Evolutionary conservation across 257 asterid species (phyloP).

Genomic region (Solanum etuberosum): DNA sequence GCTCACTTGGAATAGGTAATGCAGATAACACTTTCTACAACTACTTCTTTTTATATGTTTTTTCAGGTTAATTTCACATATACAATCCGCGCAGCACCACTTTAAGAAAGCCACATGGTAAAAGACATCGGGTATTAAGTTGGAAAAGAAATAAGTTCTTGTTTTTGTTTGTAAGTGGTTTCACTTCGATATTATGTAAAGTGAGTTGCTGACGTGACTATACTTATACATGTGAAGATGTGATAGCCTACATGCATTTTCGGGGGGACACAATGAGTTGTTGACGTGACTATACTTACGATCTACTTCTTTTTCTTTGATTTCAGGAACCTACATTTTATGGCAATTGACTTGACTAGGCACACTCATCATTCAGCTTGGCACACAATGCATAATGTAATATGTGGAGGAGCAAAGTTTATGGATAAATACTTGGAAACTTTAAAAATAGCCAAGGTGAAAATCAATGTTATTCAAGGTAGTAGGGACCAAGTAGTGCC

Average conservation of each 20-base stretch:
- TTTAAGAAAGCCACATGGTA: not conserved
- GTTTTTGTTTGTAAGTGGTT: not conserved
- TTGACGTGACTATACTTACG: not conserved
- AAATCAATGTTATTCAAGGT: constrained; percentile 48
- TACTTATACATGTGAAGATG: not conserved
- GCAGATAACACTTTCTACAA: not conserved
- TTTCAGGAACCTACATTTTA: constrained; percentile 42
- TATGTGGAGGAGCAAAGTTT: constrained; percentile 62
- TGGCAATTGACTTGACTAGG: constrained; percentile 30
- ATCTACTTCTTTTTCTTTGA: not conserved
- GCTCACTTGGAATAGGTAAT: constrained; percentile 39
- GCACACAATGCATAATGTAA: constrained; percentile 79
- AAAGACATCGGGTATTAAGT: not conserved
- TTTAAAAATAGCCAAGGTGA: constrained; percentile 25
- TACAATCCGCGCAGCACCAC: not conserved
- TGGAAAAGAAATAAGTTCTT: not conserved
- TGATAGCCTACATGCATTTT: not conserved
- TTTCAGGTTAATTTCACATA: not conserved
- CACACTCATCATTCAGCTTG: constrained; percentile 90
- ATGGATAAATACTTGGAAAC: constrained; percentile 49
- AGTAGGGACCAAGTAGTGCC: constrained; percentile 57
- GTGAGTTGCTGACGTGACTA: not conserved
- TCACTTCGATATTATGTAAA: not conserved
- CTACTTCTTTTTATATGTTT: not conserved
- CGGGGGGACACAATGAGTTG: not conserved